Evolutionary conservation across 805 yeast species (phyloP).

Genomic region (Torulaspora delbrueckii): DNA sequence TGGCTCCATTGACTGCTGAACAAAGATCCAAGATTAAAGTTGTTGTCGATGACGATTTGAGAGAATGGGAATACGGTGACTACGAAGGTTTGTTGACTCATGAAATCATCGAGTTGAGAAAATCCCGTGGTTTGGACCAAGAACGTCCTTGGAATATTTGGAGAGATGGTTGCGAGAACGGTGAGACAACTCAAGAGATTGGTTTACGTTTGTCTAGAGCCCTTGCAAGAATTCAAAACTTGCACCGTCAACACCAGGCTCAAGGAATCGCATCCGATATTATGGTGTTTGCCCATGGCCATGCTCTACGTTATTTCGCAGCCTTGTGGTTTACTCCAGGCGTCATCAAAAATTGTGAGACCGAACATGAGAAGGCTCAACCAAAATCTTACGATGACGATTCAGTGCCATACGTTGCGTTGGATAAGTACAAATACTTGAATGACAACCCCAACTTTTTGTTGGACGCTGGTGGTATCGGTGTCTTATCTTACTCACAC

Average conservation of each 20-base stretch:
- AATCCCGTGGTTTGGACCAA: constrained; percentile 50
- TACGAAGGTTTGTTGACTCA: constrained; percentile 79
- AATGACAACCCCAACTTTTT: constrained; percentile 69
- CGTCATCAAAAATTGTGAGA: constrained; percentile 28
- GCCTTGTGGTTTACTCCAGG: constrained; percentile 70
- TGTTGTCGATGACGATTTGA: constrained; percentile 58
- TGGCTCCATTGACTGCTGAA: constrained; percentile 45
- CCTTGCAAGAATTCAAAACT: constrained; percentile 55
- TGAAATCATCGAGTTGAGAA: constrained; percentile 60
- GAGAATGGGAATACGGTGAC: constrained; percentile 97
- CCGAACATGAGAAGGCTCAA: constrained; percentile 19
- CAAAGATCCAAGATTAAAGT: constrained; percentile 41
- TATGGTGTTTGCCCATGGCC: constrained; percentile 88
- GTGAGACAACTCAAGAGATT: constrained; percentile 67
- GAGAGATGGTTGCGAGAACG: constrained; percentile 90
- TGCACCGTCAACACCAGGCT: constrained; percentile 53
- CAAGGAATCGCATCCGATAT: constrained; percentile 60
- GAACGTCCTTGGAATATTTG: constrained; percentile 71
- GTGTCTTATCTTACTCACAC: constrained; percentile 87
- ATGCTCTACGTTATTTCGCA: constrained; percentile 82
- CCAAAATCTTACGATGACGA: constrained; percentile 27
- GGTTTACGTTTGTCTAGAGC: constrained; percentile 66
- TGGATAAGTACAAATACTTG: constrained; percentile 35
- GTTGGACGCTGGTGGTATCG: constrained; percentile 93
- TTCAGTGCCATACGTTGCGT: constrained; percentile 34